Conservation (phyloP, 2,329 filamentous ascomycete species). For the Amesomyces nigricolor region DNA sequence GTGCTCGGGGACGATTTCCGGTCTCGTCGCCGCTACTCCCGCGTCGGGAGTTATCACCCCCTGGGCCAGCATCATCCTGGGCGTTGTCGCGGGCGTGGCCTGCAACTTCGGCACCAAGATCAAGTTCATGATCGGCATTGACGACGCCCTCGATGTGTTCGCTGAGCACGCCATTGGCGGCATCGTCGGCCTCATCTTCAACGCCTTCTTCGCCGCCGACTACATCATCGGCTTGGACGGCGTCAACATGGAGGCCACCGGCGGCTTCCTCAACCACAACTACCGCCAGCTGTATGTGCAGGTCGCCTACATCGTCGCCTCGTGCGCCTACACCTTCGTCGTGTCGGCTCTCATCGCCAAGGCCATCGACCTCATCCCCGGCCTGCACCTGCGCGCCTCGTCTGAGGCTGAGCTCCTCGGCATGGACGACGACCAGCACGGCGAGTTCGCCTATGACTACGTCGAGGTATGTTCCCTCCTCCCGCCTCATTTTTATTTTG, state of each 20-base stretch:
- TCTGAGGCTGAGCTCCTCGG: conserved; percentile 80
- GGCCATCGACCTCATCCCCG: conserved; percentile 67
- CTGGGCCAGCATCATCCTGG: conserved; percentile 62
- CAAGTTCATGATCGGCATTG: conserved; percentile 58
- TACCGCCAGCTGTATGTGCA: conserved; percentile 73
- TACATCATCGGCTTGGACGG: conserved; percentile 71
- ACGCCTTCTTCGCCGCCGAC: conserved; percentile 64
- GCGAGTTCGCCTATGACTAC: conserved; percentile 87
- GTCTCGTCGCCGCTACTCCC: conserved; percentile 64
- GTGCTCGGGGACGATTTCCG: conserved; percentile 67
- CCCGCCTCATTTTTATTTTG: not conserved
- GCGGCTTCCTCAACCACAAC: conserved; percentile 72
- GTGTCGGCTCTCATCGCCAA: conserved; percentile 70
- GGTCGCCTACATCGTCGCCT: conserved; percentile 67
- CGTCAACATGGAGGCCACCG: conserved; percentile 61
- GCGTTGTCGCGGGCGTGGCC: conserved; percentile 57
- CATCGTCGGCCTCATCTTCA: conserved; percentile 66
- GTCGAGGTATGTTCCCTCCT: conserved; percentile 53
- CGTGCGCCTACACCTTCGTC: conserved; percentile 63
- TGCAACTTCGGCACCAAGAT: conserved; percentile 66
- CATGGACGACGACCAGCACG: conserved; percentile 86
- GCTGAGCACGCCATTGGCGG: conserved; percentile 66
- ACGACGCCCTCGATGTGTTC: conserved; percentile 67
- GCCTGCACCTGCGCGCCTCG: conserved; percentile 71
- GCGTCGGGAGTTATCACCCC: conserved; percentile 63